These are phyloP conservation scores for Tirmania nivea DNA, from an alignment of 495 filamentous ascomycete species.

Conservation along the genomic window DNA sequence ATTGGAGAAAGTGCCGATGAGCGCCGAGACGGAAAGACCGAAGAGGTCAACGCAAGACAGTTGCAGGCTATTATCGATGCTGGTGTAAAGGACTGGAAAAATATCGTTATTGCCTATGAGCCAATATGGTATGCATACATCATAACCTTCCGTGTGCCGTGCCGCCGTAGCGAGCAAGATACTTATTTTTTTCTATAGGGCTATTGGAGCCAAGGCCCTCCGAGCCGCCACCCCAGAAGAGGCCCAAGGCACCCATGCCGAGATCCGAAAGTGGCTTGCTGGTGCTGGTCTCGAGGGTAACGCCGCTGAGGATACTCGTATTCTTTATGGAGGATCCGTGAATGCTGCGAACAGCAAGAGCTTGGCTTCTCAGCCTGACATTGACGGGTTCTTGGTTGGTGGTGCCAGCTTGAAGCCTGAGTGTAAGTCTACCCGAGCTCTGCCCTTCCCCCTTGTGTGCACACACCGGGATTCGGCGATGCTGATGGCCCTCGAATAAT, in stretches of 20 bases:
- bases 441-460: neutral
- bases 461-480: neutral
- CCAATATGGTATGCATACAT: conserved; percentile 87
- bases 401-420: conserved; percentile 97
- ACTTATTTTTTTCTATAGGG: conserved; percentile 17
- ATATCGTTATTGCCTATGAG: conserved; percentile 94
- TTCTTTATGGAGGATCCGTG: conserved; percentile 91
- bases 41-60: conserved; percentile 70
- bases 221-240: conserved; percentile 5
- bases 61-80: conserved; percentile 42
- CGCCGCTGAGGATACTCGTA: conserved; percentile 30
- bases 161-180: conserved; percentile 43
- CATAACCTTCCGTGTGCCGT: no score
- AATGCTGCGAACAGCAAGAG: conserved; percentile 96
- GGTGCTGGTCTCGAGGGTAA: conserved; percentile 38
- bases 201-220: neutral
- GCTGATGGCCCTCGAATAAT: conserved; percentile 6
- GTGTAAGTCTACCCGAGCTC: conserved; percentile 44
- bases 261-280: conserved; percentile 73
- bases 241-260: conserved; percentile 22
- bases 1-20: conserved; percentile 88
- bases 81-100: conserved; percentile 61
- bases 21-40: conserved; percentile 67
- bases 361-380: conserved; percentile 71
- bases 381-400: conserved; percentile 96